Base-by-base conservation (phyloP, 2,329 filamentous ascomycete genomes). In the Apiospora marii region DNA sequence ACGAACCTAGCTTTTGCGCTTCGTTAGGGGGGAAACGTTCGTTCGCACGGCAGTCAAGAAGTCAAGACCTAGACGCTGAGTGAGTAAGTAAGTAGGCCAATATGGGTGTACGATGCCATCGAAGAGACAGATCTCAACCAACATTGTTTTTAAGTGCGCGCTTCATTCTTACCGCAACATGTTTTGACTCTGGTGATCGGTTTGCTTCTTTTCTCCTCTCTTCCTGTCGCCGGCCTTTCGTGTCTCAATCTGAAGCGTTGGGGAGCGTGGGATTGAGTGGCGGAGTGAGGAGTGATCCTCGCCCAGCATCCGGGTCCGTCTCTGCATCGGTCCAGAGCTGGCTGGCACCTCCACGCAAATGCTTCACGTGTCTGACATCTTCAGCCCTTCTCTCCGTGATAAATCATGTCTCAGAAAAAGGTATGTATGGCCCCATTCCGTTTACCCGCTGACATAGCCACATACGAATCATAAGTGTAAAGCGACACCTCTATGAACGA, bases 221-320 rank as follows among this genome's bases (percentile, higher is more conserved):
- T 64, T 64, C 58, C 58, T 64, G 58, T 64, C 58, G 34, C 58
- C 8, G 19, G 34, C 58, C 30, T 64, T 41, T 41, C 12, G 4
- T 64, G 58, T 64, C 58, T 64, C 58, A 64, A 64, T n/a, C 8
- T 41, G 58, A 41, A 64, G 58, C 58, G 58, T 41, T 41, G 58
- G 41, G 58, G 27, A 19, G 53, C 37, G 22, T 41, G 58, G 34
- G 34, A 64, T 64, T 64, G 10, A 24, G 34, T 37, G 34, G 22
- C 58, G 30, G 58, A 64, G 22, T 41, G 34, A 64, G 58, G 58
- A 41, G n/a, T 41, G 19, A n/a, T 41, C 58, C 34, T 64, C 19
- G 19, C 58, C 34, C 34, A 13, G 37, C 37, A 41, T 8, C 37
- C 37, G 37, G 19, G 19, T 22, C 16, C 22, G 58, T 64, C 19